These are phyloP conservation scores for Serendipita sp. DNA, from an alignment of 768 basidiomycete genomes.

Conservation along the genomic window DNA sequence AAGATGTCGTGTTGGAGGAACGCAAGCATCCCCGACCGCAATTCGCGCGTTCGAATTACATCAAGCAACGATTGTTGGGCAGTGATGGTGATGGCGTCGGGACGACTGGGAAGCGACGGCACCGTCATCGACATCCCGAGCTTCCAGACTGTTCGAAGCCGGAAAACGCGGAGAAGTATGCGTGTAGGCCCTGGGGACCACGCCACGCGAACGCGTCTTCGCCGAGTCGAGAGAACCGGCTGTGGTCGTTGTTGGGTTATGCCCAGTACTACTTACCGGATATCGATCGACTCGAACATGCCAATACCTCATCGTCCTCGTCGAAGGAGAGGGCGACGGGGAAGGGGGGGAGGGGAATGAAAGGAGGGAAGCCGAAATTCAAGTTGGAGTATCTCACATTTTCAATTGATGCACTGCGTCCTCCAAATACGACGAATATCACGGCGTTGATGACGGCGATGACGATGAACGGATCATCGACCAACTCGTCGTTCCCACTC, in stretches of 20 bases:
- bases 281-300: constrained; percentile 25
- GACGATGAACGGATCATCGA: no score
- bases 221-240: constrained; percentile 54
- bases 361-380: constrained; percentile 36
- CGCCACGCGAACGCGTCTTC: constrained; percentile 48
- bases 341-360: constrained; percentile 5
- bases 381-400: constrained; percentile 71
- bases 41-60: neutral
- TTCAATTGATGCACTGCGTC: constrained; percentile 27
- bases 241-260: constrained; percentile 66
- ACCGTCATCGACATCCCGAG: constrained; percentile 24
- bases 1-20: constrained; percentile 18
- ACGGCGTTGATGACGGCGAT: neutral
- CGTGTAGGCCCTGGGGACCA: constrained; percentile 38
- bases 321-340: constrained; percentile 6
- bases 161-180: constrained; percentile 43
- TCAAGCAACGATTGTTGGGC: neutral
- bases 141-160: constrained; percentile 32
- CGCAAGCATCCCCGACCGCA: neutral
- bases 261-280: constrained; percentile 33
- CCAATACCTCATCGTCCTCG: no score
- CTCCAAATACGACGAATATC: constrained; percentile 11
- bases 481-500: no score
- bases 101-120: constrained; percentile 1
- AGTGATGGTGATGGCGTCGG: neutral